phyloP scores from a whole-genome alignment of 306 rosid species.

The Gillenia trifoliata region DNA sequence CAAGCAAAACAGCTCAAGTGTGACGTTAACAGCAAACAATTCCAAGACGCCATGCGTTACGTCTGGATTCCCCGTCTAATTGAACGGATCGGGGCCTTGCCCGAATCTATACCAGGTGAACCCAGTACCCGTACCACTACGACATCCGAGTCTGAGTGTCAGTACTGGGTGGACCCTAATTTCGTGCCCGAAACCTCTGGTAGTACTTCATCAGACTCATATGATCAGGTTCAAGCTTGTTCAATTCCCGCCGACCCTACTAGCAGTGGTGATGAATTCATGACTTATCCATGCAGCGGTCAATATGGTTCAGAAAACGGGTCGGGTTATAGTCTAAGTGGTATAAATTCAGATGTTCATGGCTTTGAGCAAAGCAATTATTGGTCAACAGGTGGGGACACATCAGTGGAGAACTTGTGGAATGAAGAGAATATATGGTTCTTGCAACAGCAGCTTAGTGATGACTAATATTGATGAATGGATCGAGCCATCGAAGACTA shows the following conservation, averaged over 20 bases:
- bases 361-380: neutral
- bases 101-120: constrained; percentile 2
- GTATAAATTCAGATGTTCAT: constrained; percentile 2
- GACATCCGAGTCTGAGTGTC: neutral
- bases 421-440: constrained; percentile 65
- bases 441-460: constrained; percentile 45
- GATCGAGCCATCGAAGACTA: neutral
- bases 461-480: neutral
- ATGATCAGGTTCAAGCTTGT: constrained; percentile 21
- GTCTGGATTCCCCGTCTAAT: constrained; percentile 88
- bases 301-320: constrained; percentile 10
- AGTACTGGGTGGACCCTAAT: neutral
- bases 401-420: constrained; percentile 46
- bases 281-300: neutral
- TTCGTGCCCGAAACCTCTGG: constrained; percentile 3
- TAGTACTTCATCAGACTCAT: constrained; percentile 20
- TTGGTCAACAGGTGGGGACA: constrained; percentile 38
- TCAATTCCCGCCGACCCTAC: constrained; percentile 22
- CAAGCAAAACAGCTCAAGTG: constrained; percentile 87
- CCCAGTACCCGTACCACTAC: neutral
- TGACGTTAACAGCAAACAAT: constrained; percentile 81
- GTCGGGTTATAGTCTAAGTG: neutral
- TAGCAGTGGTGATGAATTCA: neutral
- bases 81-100: constrained; percentile 56
- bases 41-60: constrained; percentile 72